Percentiles rank a stretch among this genome's conserved stretches.
Conservation (phyloP, 1,284 basidiomycete species). For the Ceratobasidium papillatum region DNA sequence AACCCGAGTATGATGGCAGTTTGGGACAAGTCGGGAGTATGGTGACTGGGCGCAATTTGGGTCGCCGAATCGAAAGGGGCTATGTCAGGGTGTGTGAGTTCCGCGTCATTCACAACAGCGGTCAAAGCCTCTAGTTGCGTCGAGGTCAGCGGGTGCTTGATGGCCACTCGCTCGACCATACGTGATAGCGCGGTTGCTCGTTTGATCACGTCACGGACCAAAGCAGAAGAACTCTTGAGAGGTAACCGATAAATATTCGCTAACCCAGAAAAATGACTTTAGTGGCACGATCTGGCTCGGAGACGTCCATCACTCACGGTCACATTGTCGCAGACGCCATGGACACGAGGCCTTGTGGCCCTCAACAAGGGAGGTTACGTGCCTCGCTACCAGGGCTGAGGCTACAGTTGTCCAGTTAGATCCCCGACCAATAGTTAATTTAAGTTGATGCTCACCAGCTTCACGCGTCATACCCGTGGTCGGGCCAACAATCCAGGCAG, state of each 20-base stretch:
- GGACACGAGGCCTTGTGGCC: conserved; percentile 81
- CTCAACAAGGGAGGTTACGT: conserved; percentile 66
- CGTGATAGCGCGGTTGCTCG: conserved; percentile 64
- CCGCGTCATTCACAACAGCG: conserved; percentile 25
- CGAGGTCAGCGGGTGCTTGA: conserved; percentile 70
- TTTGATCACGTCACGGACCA: conserved; percentile 66
- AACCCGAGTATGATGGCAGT: conserved; percentile 43
- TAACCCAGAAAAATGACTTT: conserved; percentile 11
- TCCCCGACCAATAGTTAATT: neutral
- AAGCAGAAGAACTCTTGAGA: conserved; percentile 67
- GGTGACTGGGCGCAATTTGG: conserved; percentile 34
- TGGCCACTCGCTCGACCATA: conserved; percentile 61
- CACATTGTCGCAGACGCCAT: conserved; percentile 80
- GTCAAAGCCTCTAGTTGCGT: conserved; percentile 55
- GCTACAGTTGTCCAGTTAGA: conserved; percentile 70
- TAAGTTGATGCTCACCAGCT: conserved; percentile 39
- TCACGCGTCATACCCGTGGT: conserved; percentile 45
- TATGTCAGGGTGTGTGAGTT: conserved; percentile 16
- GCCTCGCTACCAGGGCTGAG: conserved; percentile 72
- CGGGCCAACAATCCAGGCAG: conserved; percentile 43
- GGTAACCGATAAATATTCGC: conserved; percentile 75
- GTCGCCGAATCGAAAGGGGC: conserved; percentile 34
- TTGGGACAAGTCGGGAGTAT: conserved; percentile 39
- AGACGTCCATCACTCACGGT: conserved; percentile 59
- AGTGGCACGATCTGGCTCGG: neutral